Evolutionary conservation across 768 basidiomycete species (phyloP), one percentile per base, ranked within the genome.

Genomic region (Mycena vitilis): DNA sequence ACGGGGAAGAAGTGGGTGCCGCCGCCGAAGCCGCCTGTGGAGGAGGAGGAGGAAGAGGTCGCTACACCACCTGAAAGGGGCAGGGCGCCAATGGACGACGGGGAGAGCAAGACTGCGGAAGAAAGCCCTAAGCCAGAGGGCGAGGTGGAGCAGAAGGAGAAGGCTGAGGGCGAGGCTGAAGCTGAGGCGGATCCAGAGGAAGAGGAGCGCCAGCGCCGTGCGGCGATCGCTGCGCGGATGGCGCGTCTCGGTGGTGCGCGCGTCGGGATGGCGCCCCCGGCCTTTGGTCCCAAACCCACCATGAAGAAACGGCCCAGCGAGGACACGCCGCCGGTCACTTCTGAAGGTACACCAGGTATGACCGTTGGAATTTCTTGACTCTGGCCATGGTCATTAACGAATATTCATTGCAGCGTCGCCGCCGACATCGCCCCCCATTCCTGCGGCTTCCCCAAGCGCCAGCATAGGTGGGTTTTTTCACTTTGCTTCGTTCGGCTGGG

Each of bases 181-280:
- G 76, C 68, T 0, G 80, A 80, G 56, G 70, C 71, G 30, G 89
- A 89, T 73, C 85, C 87, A 1, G 89, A 91, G 74, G 89, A 90
- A 56, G 91, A 92, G 71, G 92, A 93, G 73, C 83, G 91, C 61
- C 91, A 93, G 74, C 87, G 92, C 53, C 88, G 96, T 49, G 93
- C 95, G 6, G 91, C 93, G 13, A 91, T 98, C 75, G 95, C 95
- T 38, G 95, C 95, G 25, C 87, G 95, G 53, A 95, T 99, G 95
- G 95, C 95, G 48, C 91, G 92, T 67, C 85, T 98, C 20, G 96
- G 96, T 36, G 96, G 95, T 55, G 88, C 94, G 16, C 83, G 91
- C 62, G 82, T 95, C 25, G 94, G 93, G 5, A 92, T 97, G 91
- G 87, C 83, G 1, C 90, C 91, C 2, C 91, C 93, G 56, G 81